Conservation (phyloP, 768 basidiomycete genomes). For the Kwoniella botswanensis region DNA sequence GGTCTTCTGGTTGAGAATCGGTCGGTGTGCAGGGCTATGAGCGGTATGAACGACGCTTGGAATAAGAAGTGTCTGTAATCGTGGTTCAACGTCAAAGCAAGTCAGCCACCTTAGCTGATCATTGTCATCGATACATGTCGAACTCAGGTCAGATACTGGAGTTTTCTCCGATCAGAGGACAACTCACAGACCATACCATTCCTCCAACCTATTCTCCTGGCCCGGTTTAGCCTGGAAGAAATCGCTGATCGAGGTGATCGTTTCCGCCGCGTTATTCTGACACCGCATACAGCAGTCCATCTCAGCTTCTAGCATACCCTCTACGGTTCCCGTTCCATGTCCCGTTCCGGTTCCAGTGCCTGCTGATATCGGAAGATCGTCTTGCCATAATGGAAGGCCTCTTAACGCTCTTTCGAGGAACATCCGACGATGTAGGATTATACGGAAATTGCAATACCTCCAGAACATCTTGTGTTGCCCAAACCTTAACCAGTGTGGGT, state of each 20-base stretch:
- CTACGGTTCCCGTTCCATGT: background rate
- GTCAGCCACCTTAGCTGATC: no score
- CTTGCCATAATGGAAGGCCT: slow-evolving; percentile 12
- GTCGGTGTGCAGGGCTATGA: slow-evolving; percentile 22
- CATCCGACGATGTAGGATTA: slow-evolving; percentile 15
- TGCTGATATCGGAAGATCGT: background rate
- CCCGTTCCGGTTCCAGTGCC: background rate
- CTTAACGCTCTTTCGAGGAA: slow-evolving; percentile 19
- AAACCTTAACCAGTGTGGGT: slow-evolving; percentile 17
- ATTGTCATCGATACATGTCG: no score
- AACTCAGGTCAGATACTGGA: no score
- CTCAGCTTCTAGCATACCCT: slow-evolving; percentile 6
- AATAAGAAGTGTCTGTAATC: slow-evolving; percentile 19
- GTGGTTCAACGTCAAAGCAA: background rate
- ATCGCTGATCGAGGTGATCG: slow-evolving; percentile 6
- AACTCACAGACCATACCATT: slow-evolving; percentile 27
- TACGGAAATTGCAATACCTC: slow-evolving; percentile 21
- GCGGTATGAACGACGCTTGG: slow-evolving; percentile 20
- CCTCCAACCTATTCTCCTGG: slow-evolving; percentile 14
- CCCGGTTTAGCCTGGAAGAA: slow-evolving; percentile 4
- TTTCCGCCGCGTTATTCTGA: slow-evolving; percentile 13
- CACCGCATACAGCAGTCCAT: slow-evolving; percentile 11
- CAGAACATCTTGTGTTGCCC: slow-evolving; percentile 18
- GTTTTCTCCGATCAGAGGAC: no score
- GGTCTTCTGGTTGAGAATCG: slow-evolving; percentile 1